Evolutionary conservation across 371 early-diverging fungal species (phyloP).

Genomic region (Funneliformis caledonium): DNA sequence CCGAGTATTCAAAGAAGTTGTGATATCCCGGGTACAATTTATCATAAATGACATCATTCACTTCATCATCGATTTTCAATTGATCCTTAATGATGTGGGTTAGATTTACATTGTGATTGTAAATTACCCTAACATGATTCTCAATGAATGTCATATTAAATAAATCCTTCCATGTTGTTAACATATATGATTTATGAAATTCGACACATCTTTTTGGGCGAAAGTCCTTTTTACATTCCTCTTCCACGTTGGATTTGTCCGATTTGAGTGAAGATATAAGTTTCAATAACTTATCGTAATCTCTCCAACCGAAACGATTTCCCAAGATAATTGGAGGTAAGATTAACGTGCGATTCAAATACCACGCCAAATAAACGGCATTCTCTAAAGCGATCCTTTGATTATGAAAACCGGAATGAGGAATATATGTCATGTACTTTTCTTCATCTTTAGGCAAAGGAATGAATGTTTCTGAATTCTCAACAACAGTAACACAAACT

Average conservation of each 20-base stretch:
- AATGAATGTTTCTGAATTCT: background rate
- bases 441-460: background rate
- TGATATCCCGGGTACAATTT: background rate
- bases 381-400: slow-evolving; percentile 63
- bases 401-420: slow-evolving; percentile 68
- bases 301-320: background rate
- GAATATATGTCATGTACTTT: slow-evolving; percentile 48
- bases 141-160: background rate
- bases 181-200: slow-evolving; percentile 12
- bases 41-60: background rate
- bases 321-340: slow-evolving; percentile 55
- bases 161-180: slow-evolving; percentile 20
- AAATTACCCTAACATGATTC: slow-evolving; percentile 14
- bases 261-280: background rate
- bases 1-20: background rate
- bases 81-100: background rate
- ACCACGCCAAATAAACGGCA: slow-evolving; percentile 56
- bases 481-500: background rate
- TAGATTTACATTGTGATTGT: background rate
- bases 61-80: background rate
- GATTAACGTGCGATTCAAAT: slow-evolving; percentile 59
- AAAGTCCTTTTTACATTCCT: background rate
- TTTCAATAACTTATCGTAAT: background rate
- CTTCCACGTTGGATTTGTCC: background rate
- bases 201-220: background rate